Evolutionary conservation across 2,329 filamentous ascomycete genomes (phyloP).

Genomic region (Pseudogymnoascus pannorum): DNA sequence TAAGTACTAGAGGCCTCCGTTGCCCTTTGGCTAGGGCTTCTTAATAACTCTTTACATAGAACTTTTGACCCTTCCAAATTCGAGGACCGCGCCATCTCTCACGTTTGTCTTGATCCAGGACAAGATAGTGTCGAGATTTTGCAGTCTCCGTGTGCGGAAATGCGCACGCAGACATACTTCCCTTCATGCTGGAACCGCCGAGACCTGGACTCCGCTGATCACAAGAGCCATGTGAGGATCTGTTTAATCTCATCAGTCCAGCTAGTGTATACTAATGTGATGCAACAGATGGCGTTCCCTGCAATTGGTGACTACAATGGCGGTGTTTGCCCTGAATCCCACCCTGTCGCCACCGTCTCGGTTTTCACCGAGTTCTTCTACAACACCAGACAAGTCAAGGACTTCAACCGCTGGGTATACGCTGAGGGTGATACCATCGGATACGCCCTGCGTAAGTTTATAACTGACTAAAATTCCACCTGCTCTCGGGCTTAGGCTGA

Average conservation of each 20-base stretch:
- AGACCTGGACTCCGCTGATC: constrained; percentile 44
- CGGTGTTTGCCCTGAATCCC: constrained; percentile 16
- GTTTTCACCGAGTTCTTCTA: constrained; percentile 16
- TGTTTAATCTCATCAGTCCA: constrained; percentile 11
- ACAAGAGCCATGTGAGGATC: constrained; percentile 62
- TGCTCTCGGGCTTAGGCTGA: too few species aligned
- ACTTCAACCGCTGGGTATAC: constrained; percentile 11
- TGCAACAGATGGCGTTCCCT: constrained; percentile 9
- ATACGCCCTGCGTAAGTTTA: constrained; percentile 3
- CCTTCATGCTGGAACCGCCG: constrained; percentile 78
- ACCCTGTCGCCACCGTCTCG: constrained; percentile 13
- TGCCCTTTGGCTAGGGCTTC: too few species aligned
- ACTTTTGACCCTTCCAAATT: too few species aligned
- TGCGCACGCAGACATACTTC: constrained; percentile 44
- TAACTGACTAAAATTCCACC: too few species aligned
- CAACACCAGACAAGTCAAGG: constrained; percentile 10
- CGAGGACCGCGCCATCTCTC: too few species aligned
- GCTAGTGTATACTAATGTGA: not conserved
- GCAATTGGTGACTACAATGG: constrained; percentile 11
- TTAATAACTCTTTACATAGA: too few species aligned
- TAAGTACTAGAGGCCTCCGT: not conserved
- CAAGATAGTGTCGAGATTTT: too few species aligned
- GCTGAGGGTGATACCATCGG: constrained; percentile 16
- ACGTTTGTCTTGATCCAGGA: too few species aligned
- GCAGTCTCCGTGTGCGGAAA: not conserved